These are phyloP conservation scores for Scheffersomyces insectosa DNA, from an alignment of 1,139 yeast species.

Conservation along the genomic window DNA sequence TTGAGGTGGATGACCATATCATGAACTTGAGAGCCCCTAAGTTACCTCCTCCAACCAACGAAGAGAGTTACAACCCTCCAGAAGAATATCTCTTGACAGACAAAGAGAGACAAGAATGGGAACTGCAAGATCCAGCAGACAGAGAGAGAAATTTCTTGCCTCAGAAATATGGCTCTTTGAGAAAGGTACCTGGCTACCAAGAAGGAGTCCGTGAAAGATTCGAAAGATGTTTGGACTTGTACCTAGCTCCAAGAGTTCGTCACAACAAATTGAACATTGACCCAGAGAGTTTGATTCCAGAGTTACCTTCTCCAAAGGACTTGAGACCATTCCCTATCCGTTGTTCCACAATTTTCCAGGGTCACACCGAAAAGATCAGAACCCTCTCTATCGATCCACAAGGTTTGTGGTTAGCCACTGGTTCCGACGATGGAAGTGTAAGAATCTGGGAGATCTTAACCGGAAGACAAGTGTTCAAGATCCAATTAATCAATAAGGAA, in stretches of 20 bases:
- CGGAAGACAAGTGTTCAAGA: slow-evolving; percentile 86
- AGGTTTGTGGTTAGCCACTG: slow-evolving; percentile 96
- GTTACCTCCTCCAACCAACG: slow-evolving; percentile 93
- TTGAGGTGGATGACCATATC: slow-evolving; percentile 62
- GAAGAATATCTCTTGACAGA: slow-evolving; percentile 83
- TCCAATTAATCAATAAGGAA: slow-evolving; percentile 50
- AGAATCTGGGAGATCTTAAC: slow-evolving; percentile 94
- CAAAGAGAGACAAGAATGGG: slow-evolving; percentile 78
- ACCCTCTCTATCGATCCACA: slow-evolving; percentile 81
- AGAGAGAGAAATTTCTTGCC: slow-evolving; percentile 82
- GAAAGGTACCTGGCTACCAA: slow-evolving; percentile 92
- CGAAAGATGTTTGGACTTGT: slow-evolving; percentile 90
- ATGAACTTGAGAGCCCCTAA: slow-evolving; percentile 96
- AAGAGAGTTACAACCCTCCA: slow-evolving; percentile 96
- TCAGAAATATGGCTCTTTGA: slow-evolving; percentile 73
- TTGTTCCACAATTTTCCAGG: slow-evolving; percentile 79
- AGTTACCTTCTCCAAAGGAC: slow-evolving; percentile 95
- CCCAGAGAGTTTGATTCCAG: slow-evolving; percentile 95
- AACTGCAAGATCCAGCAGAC: slow-evolving; percentile 70
- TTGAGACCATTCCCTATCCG: slow-evolving; percentile 97
- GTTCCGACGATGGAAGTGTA: slow-evolving; percentile 96
- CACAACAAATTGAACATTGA: slow-evolving; percentile 89
- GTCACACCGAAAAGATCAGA: slow-evolving; percentile 83
- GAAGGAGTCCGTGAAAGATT: slow-evolving; percentile 86
- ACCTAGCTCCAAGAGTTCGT: slow-evolving; percentile 95